phyloP scores from a whole-genome alignment of 116 monocot species.

The Phalaenopsis hybrid region DNA sequence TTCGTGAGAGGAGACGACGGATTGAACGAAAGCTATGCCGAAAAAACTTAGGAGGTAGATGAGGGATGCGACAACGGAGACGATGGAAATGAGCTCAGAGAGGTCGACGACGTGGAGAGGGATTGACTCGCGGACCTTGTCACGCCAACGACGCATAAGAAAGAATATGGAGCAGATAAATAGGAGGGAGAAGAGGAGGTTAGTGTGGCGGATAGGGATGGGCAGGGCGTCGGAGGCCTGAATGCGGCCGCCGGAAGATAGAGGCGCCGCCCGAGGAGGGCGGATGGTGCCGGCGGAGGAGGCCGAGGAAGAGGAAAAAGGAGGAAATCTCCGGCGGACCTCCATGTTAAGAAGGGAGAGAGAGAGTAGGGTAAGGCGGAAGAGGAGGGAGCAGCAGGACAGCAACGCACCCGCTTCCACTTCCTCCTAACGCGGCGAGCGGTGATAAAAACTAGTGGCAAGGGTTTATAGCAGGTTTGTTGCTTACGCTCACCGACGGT shows the following conservation, averaged over 20 bases:
- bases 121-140: constrained; percentile 55
- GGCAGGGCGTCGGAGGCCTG: constrained; percentile 66
- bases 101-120: constrained; percentile 57
- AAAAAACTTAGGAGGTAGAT: constrained; percentile 85
- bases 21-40: constrained; percentile 84
- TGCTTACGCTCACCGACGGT: not conserved
- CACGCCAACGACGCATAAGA: constrained; percentile 69
- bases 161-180: constrained; percentile 51
- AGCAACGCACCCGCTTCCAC: constrained; percentile 1
- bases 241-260: not conserved
- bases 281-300: constrained; percentile 7
- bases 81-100: constrained; percentile 59
- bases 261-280: constrained; percentile 7
- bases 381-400: not conserved
- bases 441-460: not conserved
- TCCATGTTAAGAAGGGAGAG: constrained; percentile 26
- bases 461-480: constrained; percentile 1
- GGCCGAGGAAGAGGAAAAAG: not conserved
- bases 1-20: constrained; percentile 42
- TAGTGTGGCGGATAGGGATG: constrained; percentile 66
- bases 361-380: not conserved
- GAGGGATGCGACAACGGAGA: constrained; percentile 72
- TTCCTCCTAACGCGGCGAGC: not conserved
- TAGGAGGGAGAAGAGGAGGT: constrained; percentile 54
- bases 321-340: constrained; percentile 38